phyloP scores from a whole-genome alignment of 805 yeast species.

The Candida xyloterini region DNA sequence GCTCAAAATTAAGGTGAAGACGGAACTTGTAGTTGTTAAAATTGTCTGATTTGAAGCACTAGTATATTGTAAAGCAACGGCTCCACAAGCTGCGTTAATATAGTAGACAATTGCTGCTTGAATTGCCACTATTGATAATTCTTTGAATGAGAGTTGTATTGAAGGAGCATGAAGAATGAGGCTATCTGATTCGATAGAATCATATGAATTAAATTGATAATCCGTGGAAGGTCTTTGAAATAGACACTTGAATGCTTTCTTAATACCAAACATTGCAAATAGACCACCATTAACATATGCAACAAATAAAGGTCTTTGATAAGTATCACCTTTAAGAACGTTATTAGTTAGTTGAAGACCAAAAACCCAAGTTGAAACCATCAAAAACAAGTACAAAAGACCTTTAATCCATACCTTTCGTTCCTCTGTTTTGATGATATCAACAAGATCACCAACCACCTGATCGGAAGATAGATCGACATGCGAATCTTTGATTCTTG shows the following conservation, averaged over 20 bases:
- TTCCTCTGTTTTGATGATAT: slow-evolving; percentile 37
- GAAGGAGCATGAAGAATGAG: slow-evolving; percentile 23
- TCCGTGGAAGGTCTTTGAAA: slow-evolving; percentile 2
- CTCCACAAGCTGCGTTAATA: slow-evolving; percentile 38
- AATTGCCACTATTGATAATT: slow-evolving; percentile 37
- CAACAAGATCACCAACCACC: slow-evolving; percentile 30
- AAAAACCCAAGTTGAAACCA: slow-evolving; percentile 45
- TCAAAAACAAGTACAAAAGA: slow-evolving; percentile 38
- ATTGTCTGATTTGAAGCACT: slow-evolving; percentile 53
- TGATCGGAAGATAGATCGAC: slow-evolving; percentile 21
- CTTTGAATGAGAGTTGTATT: slow-evolving; percentile 22
- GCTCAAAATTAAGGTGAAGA: slow-evolving; percentile 48
- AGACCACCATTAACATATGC: slow-evolving; percentile 48
- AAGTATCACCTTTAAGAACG: slow-evolving; percentile 47
- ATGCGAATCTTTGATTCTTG: slow-evolving; percentile 12
- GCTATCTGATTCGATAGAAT: slow-evolving; percentile 2
- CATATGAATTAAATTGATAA: slow-evolving; percentile 2
- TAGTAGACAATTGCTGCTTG: slow-evolving; percentile 43
- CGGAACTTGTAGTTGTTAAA: slow-evolving; percentile 48
- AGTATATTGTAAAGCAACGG: slow-evolving; percentile 45
- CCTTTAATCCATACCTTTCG: slow-evolving; percentile 44
- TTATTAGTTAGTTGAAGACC: slow-evolving; percentile 48
- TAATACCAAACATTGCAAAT: slow-evolving; percentile 44
- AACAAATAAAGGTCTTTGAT: slow-evolving; percentile 47
- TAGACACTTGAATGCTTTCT: slow-evolving; percentile 27